Conservation (phyloP, 495 filamentous ascomycete species). For the Podospora bellae-mahoneyi region DNA sequence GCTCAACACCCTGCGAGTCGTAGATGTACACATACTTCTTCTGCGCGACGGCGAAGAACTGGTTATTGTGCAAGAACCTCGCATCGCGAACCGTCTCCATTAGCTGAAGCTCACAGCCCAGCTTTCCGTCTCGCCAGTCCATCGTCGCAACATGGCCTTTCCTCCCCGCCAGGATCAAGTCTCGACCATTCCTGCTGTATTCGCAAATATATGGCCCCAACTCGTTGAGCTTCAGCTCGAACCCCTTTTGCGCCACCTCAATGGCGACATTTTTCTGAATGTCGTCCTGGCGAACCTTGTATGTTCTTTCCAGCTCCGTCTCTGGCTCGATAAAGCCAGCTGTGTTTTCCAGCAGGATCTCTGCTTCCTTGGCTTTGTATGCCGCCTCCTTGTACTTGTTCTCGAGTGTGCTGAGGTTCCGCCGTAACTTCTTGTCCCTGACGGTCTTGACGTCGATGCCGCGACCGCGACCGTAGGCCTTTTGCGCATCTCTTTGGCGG, state of each 20-base stretch:
- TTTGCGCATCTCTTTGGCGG: conserved; percentile 60
- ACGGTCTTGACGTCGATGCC: conserved; percentile 55
- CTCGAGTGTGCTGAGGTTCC: conserved; percentile 74
- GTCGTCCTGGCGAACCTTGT: conserved; percentile 87
- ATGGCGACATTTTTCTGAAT: conserved; percentile 69
- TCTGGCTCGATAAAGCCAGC: conserved; percentile 87
- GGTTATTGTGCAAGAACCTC: conserved; percentile 92
- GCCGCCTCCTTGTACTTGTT: conserved; percentile 75
- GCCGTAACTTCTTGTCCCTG: conserved; percentile 85
- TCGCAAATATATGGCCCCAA: conserved; percentile 84
- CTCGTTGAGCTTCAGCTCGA: conserved; percentile 78
- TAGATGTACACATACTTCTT: conserved; percentile 95
- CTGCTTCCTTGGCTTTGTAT: conserved; percentile 83
- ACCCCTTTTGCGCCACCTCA: conserved; percentile 84
- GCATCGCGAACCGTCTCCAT: conserved; percentile 85
- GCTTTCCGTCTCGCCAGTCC: conserved; percentile 90
- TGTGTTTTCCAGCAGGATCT: conserved; percentile 88
- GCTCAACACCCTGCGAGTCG: conserved; percentile 79
- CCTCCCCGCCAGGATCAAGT: conserved; percentile 77
- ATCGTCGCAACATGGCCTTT: conserved; percentile 96
- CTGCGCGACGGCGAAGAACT: conserved; percentile 94
- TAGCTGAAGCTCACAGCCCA: conserved; percentile 87
- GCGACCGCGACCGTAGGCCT: conserved; percentile 79
- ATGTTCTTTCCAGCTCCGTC: conserved; percentile 81
- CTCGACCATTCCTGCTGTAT: conserved; percentile 83